phyloP scores from a whole-genome alignment of 495 filamentous ascomycete genomes.

The Neurospora africana region DNA sequence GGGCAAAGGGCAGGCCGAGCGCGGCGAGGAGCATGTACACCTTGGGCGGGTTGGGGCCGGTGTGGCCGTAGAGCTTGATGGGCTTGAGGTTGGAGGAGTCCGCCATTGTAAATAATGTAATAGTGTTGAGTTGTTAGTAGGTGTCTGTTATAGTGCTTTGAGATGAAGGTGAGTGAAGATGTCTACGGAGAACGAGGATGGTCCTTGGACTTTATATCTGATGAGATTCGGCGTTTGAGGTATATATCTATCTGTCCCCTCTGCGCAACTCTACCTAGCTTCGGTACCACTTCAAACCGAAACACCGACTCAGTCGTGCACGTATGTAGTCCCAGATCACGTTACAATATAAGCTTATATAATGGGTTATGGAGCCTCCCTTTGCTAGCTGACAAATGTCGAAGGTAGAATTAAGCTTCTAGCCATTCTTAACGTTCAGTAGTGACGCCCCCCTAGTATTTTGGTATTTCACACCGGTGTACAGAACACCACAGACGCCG shows the following conservation, averaged over 20 bases:
- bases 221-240: not conserved
- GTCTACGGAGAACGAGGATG: not conserved
- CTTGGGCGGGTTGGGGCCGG: conserved; percentile 42
- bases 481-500: not conserved
- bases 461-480: not conserved
- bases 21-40: conserved; percentile 53
- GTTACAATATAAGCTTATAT: not conserved
- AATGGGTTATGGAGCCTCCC: not conserved
- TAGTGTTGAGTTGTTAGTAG: not conserved
- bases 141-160: not conserved
- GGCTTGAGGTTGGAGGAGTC: conserved; percentile 16
- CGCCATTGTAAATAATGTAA: not conserved
- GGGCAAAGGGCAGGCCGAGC: conserved; percentile 47
- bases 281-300: not conserved
- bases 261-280: not conserved
- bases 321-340: too few species aligned
- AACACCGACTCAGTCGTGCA: not conserved
- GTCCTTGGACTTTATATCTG: not conserved
- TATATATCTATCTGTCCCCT: not conserved
- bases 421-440: not conserved
- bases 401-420: not conserved
- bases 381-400: not conserved
- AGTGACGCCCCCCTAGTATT: not conserved
- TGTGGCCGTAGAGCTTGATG: conserved; percentile 25
- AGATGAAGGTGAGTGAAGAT: not conserved